Evolutionary conservation across 2,329 filamentous ascomycete species (phyloP), one percentile per base, ranked within the genome.

Genomic region (Parascedosporium putredinis): DNA sequence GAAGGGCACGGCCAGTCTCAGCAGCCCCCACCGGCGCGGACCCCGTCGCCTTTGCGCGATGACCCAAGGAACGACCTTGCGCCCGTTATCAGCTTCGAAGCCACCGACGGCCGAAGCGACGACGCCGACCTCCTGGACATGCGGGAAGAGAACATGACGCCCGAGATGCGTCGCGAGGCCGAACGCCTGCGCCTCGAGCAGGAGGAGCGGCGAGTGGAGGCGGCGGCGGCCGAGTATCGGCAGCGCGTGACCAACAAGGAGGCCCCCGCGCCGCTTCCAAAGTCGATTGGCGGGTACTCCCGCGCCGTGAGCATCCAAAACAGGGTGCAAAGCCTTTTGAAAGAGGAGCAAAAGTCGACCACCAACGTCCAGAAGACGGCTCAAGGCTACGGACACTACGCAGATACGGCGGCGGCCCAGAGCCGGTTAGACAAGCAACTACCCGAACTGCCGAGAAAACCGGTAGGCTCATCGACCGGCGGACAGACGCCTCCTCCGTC

Each of bases 191-290:
- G 83, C 50, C 74, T 96, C 2, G 84, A 83, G 16, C 83, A 93
- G 60, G 93, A 98, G 68, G 93, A 98, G 66, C 84, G 82, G 59
- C 80, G 93, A 3, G 93, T 98, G 2, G 88, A 88, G 44, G 84
- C 84, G 18, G 93, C 90, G 0, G 89, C 88, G 16, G 89, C 87
- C 2, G 90, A 95, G 65, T 95, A 97, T 64, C 81, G 86, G 29
- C 81, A 82, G 57, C 81, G 85, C 20, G 69, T 95, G 34, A 79
- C 84, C 1, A 76, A 80, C 66, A 69, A 33, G 67, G 71, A 53
- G 18, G 72, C 70, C 40, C 63, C 67, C 5, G 64, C 63, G 16
- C 69, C 68, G 14, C 66, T 67, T 50, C 78, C 74, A 50, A 79
- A 73, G 64, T 76, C 67, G 59, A 75, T 75, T 60, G 78, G 73